Percentiles rank a stretch among this genome's conserved stretches.
Evolutionary conservation across 2,329 filamentous ascomycete genomes (phyloP).

Genomic region (Zarea fungicola): DNA sequence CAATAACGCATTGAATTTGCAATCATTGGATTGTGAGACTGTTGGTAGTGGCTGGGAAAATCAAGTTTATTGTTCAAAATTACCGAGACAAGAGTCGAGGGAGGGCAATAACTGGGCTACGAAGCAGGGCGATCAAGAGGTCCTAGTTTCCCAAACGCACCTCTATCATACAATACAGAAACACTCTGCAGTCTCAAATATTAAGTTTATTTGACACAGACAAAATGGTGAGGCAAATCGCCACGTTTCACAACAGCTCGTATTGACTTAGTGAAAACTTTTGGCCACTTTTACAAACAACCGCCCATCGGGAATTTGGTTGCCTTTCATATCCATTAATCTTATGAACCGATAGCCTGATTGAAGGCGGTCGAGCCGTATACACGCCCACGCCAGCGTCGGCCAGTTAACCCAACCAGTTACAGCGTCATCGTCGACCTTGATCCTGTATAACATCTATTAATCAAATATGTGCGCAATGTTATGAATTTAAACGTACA

Average conservation of each 20-base stretch:
- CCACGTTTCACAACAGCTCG: not conserved
- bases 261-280: conserved; percentile 26
- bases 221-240: not conserved
- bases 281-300: conserved; percentile 51
- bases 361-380: conserved; percentile 53
- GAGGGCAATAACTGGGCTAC: too few species aligned
- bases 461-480: not conserved
- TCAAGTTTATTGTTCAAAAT: too few species aligned
- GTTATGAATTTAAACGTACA: conserved; percentile 44
- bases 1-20: too few species aligned
- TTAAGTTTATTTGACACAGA: too few species aligned
- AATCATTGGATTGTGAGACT: too few species aligned
- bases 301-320: conserved; percentile 39
- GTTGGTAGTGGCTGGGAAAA: too few species aligned
- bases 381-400: conserved; percentile 51
- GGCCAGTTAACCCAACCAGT: conserved; percentile 31
- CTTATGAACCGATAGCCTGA: conserved; percentile 51
- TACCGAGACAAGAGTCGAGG: too few species aligned
- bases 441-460: conserved; percentile 38
- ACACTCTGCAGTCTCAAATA: too few species aligned
- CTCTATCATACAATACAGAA: too few species aligned
- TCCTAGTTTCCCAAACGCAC: too few species aligned
- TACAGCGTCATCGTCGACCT: conserved; percentile 42
- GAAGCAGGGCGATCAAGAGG: too few species aligned
- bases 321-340: conserved; percentile 42